Base-by-base conservation (phyloP, 352 stramenopile species). In the Aphanomyces euteiches region DNA sequence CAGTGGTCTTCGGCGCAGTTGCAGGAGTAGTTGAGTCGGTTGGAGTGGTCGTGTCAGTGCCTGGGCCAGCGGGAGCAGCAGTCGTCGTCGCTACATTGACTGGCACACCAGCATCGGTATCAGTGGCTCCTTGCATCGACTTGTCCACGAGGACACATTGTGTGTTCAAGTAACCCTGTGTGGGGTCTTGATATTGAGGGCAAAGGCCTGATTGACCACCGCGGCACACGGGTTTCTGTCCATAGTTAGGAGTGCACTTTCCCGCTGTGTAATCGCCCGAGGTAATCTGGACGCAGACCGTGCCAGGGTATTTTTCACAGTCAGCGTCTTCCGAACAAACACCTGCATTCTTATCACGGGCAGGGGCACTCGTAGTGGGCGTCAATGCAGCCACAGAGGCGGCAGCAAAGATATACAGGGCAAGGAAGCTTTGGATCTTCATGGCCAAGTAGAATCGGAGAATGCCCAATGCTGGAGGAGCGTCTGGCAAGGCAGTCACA, bases 211-310 rank as follows among this genome's bases (percentile, higher is more conserved):
- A 82, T 65, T 86, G 78, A 4, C 77, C 81, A 17, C 85, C 85
- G 21, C 81, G 84, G 63, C 87, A 95, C n/a, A 85, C 87, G 0
- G 85, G 85, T 3, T 84, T 84, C 64, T 80, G 79, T 59, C 83
- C 74, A 15, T 86, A 89, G 77, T 95, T 91, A 54, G 87, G 87
- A 28, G 87, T 95, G 75, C 87, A 95, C 72, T 95, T 95, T 38
- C 76, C 78, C 17, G 83, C 70, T n/a, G 83, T 73, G 57, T 88
- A 83, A 60, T 84, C 85, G 59, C 90, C 90, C 56, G 82, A 86
- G 75, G 91, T 81, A 50, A 95, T 83, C 34, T 77, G 75, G 68
- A 95, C 93, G 71, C 87, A 95, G 63, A 77, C 84, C 1, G 87
- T 92, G 47, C 74, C 82, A 0, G 85, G 76, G 69, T 81, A 95